These are phyloP conservation scores for Clohesyomyces aquaticus DNA, from an alignment of 495 filamentous ascomycete species.

Conservation along the genomic window DNA sequence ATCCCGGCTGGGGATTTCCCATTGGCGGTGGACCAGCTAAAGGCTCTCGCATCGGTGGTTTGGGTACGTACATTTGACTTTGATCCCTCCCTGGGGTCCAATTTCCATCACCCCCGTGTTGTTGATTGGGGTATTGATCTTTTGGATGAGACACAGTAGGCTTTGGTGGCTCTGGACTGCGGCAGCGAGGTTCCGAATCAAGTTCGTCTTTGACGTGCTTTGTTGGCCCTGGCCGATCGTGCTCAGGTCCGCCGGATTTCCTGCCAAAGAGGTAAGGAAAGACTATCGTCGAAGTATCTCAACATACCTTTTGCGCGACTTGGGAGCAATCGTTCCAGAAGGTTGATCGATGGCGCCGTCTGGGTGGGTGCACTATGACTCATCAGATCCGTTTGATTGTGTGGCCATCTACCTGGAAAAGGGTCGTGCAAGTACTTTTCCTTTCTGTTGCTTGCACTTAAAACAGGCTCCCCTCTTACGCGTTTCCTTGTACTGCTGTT, in stretches of 20 bases:
- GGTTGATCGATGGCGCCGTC: neutral
- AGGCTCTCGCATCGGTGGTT: neutral
- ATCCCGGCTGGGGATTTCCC: neutral
- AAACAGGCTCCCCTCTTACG: constrained; percentile 5
- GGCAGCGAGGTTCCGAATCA: neutral
- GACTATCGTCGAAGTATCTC: neutral
- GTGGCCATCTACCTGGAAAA: neutral
- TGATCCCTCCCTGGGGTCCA: neutral
- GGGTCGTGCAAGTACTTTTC: constrained; percentile 6
- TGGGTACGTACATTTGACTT: neutral
- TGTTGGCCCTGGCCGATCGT: neutral
- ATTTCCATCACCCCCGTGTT: neutral
- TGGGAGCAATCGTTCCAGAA: neutral
- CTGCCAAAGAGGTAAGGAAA: neutral
- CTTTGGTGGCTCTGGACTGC: too few relatives aligned
- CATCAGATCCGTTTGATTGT: neutral
- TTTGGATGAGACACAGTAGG: too few relatives aligned
- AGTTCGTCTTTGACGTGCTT: neutral
- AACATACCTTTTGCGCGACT: neutral
- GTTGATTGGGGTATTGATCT: too few relatives aligned
- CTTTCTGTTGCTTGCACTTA: constrained; percentile 4
- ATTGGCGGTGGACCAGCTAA: neutral
- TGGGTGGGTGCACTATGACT: constrained; percentile 6
- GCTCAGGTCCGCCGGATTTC: neutral
- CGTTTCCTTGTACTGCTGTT: neutral